Percentiles rank a stretch among this genome's conserved stretches.
phyloP scores from a whole-genome alignment of 768 basidiomycete species.

The Melanogaster broomeanus region DNA sequence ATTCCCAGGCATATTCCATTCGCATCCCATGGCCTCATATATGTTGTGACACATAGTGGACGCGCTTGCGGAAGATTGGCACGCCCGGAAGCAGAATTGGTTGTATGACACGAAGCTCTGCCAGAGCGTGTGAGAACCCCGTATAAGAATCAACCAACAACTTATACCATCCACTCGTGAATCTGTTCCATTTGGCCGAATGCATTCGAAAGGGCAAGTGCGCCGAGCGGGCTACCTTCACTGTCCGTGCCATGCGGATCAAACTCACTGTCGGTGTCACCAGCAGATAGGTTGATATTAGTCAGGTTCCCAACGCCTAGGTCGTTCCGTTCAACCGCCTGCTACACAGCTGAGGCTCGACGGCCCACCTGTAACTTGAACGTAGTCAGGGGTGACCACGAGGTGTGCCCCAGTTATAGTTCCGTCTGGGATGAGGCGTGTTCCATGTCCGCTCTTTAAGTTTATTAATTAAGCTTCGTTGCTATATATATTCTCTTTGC shows the following conservation, averaged over 20 bases:
- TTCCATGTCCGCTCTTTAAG: constrained; percentile 55
- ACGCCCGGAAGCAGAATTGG: constrained; percentile 74
- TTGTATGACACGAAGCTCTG: constrained; percentile 63
- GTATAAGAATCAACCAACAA: constrained; percentile 3
- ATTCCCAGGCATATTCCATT: constrained; percentile 61
- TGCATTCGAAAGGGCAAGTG: constrained; percentile 72
- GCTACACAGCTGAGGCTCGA: constrained; percentile 15
- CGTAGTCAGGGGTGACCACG: constrained; percentile 72
- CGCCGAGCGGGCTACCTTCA: constrained; percentile 61
- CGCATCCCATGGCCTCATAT: constrained; percentile 55
- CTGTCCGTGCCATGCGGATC: constrained; percentile 71
- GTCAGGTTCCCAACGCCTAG: constrained; percentile 68
- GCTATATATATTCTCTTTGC: background rate
- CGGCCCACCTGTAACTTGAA: constrained; percentile 62
- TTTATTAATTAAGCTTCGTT: background rate
- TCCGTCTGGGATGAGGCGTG: constrained; percentile 71
- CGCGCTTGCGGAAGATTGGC: constrained; percentile 52
- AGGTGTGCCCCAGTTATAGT: constrained; percentile 69
- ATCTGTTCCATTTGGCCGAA: constrained; percentile 60
- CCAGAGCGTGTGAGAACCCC: constrained; percentile 11
- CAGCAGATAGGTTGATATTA: constrained; percentile 59
- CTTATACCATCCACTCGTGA: constrained; percentile 69
- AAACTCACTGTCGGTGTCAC: constrained; percentile 64
- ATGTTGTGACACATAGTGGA: constrained; percentile 63
- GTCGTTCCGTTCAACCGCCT: constrained; percentile 24